Percentiles rank a stretch among this genome's conserved stretches.
These are phyloP conservation scores for Rubus parviflorus DNA, from an alignment of 306 rosid species.

Conservation along the genomic window DNA sequence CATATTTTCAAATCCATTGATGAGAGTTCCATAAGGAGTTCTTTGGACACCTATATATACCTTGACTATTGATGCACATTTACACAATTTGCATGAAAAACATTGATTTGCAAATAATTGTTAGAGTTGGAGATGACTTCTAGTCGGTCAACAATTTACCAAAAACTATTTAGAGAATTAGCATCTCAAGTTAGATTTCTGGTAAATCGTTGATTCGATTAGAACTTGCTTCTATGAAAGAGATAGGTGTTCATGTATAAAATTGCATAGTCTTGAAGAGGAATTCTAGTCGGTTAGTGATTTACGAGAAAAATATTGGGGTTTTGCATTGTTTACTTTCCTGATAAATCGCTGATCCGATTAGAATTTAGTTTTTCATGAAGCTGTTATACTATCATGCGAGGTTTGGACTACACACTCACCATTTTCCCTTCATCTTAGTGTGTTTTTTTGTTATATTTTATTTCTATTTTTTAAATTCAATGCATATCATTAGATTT, in stretches of 20 bases:
- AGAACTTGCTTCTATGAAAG: not conserved
- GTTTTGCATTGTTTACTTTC: not conserved
- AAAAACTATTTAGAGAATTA: not conserved
- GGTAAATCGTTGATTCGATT: conserved; percentile 5
- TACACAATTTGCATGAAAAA: not conserved
- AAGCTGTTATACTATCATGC: not conserved
- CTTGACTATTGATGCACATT: not conserved
- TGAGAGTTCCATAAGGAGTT: not conserved
- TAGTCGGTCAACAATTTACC: not conserved
- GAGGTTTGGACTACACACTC: not conserved
- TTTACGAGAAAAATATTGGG: not conserved
- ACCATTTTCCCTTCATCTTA: too few species aligned
- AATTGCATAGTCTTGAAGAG: not conserved
- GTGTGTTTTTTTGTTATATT: too few species aligned
- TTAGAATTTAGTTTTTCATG: not conserved
- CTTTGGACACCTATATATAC: not conserved
- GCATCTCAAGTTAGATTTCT: not conserved
- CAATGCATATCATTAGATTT: too few species aligned
- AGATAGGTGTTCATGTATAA: not conserved
- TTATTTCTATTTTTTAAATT: too few species aligned
- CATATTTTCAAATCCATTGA: not conserved
- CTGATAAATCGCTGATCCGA: not conserved
- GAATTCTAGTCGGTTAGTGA: not conserved
- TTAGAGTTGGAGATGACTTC: not conserved
- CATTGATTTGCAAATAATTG: not conserved